These are phyloP conservation scores for Platanthera zijinensis DNA, from an alignment of 106 monocot genomes.

Conservation along the genomic window DNA sequence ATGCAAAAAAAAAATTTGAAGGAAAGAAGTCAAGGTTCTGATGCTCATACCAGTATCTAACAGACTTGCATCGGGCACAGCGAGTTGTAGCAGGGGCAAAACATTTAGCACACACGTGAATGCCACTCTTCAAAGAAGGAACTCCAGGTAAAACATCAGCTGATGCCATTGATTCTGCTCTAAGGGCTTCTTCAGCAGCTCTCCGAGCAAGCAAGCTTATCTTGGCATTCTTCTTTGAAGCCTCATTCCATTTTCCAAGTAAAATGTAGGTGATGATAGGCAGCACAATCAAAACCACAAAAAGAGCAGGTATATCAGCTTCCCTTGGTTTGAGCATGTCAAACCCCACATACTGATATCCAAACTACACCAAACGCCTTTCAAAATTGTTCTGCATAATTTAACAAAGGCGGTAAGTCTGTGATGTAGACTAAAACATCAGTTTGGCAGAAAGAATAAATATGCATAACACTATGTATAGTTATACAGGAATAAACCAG, in stretches of 20 bases:
- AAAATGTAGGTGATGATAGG: conserved; percentile 80
- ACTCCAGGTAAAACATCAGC: conserved; percentile 28
- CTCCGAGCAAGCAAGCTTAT: conserved; percentile 58
- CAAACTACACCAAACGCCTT: conserved; percentile 25
- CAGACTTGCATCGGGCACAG: conserved; percentile 94
- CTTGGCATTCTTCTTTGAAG: conserved; percentile 57
- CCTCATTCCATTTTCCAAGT: conserved; percentile 83
- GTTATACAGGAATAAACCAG: not conserved
- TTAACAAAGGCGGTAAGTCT: not conserved
- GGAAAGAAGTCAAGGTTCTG: not conserved
- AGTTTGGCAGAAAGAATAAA: not conserved
- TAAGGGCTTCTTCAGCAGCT: conserved; percentile 61
- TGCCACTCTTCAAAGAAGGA: conserved; percentile 22
- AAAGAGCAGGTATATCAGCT: conserved; percentile 80
- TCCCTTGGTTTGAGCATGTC: conserved; percentile 97
- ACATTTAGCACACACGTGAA: conserved; percentile 74
- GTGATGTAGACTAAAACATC: not conserved
- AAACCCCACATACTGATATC: conserved; percentile 67
- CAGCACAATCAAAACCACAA: conserved; percentile 78
- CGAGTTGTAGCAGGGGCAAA: conserved; percentile 79
- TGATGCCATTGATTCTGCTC: conserved; percentile 33
- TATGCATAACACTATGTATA: not conserved
- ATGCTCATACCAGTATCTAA: conserved; percentile 80
- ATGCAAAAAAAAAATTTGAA: not conserved
- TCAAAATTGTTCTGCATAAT: conserved; percentile 7